Conservation (phyloP, 306 rosid genomes). For the Vigna mungo region DNA sequence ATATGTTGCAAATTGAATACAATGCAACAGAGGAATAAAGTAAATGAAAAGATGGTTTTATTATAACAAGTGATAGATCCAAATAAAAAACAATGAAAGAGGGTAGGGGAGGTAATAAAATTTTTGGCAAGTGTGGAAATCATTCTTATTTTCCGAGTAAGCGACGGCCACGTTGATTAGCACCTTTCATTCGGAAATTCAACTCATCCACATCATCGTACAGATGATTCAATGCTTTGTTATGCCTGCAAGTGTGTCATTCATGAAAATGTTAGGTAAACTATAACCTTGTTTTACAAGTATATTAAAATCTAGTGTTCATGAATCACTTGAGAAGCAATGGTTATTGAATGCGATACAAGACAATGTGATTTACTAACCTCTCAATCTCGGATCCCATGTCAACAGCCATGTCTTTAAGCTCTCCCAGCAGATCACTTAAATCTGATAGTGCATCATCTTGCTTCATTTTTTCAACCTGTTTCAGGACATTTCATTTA, state of each 20-base stretch:
- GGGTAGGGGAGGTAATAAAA: background rate
- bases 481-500: constrained; percentile 41
- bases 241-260: constrained; percentile 64
- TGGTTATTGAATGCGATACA: background rate
- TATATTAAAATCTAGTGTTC: background rate
- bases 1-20: background rate
- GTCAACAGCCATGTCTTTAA: constrained; percentile 93
- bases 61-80: constrained; percentile 29
- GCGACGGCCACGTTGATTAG: constrained; percentile 76
- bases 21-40: background rate
- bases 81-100: background rate
- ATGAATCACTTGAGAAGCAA: constrained; percentile 1
- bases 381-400: constrained; percentile 93
- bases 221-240: constrained; percentile 56
- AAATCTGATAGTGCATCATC: constrained; percentile 86
- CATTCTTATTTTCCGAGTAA: constrained; percentile 73
- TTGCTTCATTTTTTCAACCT: constrained; percentile 86
- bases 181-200: constrained; percentile 66
- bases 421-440: constrained; percentile 84
- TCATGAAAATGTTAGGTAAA: background rate
- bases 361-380: constrained; percentile 53
- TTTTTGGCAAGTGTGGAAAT: constrained; percentile 13
- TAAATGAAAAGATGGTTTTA: background rate
- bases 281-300: constrained; percentile 9
- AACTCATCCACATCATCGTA: constrained; percentile 76